phyloP scores from a whole-genome alignment of 2,329 filamentous ascomycete species.

The Aspergillus ustus region DNA sequence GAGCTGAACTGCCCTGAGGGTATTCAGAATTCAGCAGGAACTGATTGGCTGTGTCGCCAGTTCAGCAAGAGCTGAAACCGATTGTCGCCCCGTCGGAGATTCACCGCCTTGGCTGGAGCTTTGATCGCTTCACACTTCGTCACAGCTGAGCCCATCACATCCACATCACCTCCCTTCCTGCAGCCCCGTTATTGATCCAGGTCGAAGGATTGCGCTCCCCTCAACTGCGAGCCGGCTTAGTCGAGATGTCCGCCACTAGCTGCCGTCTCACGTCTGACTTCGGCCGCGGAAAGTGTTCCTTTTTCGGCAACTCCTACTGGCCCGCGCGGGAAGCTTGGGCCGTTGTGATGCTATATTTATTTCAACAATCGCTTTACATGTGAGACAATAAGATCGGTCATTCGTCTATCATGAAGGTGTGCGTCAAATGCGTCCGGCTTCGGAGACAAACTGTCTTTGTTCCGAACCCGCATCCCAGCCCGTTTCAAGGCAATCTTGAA shows the following conservation, averaged over 20 bases:
- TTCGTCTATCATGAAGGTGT: neutral
- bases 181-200: slow-evolving; percentile 7
- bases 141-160: slow-evolving; percentile 9
- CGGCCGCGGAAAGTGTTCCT: neutral
- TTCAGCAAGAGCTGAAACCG: neutral
- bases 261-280: neutral
- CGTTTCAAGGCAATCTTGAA: neutral
- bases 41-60: neutral
- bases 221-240: neutral
- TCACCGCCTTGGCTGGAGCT: neutral
- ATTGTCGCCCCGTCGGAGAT: neutral
- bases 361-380: slow-evolving; percentile 2
- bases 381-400: neutral
- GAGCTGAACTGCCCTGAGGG: slow-evolving; percentile 5
- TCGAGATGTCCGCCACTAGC: neutral
- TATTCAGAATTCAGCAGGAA: neutral
- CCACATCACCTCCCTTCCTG: slow-evolving; percentile 1
- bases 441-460: neutral
- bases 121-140: slow-evolving; percentile 1
- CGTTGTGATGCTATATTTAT: slow-evolving; percentile 2
- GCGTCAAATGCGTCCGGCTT: neutral
- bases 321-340: neutral
- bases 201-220: neutral
- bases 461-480: neutral
- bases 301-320: slow-evolving; percentile 1